These are phyloP conservation scores for Xerocomus spinulosus DNA, from an alignment of 768 basidiomycete species.

Conservation along the genomic window DNA sequence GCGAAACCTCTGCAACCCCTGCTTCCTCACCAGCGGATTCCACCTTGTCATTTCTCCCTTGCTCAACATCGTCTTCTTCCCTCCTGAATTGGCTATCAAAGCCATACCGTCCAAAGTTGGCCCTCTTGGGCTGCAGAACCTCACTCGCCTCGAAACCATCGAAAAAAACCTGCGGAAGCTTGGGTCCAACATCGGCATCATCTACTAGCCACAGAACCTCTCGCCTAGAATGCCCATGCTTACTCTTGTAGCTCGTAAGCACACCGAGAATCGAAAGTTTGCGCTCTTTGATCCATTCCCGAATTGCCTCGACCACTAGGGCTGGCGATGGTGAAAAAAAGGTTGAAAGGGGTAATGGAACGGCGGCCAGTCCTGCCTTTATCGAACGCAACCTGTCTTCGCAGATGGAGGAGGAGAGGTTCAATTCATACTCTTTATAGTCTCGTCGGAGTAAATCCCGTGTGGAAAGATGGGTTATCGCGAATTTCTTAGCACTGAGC, in stretches of 20 bases:
- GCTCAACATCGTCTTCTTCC: constrained; percentile 5
- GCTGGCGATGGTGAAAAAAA: constrained; percentile 32
- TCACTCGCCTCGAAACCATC: constrained; percentile 53
- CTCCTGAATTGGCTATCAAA: constrained; percentile 3
- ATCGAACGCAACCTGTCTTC: constrained; percentile 34
- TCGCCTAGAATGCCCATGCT: constrained; percentile 54
- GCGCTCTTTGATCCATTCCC: constrained; percentile 63
- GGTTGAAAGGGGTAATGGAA: constrained; percentile 61
- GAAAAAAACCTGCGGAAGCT: constrained; percentile 44
- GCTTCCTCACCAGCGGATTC: constrained; percentile 19
- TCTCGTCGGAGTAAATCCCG: constrained; percentile 87
- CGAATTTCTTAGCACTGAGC: constrained; percentile 49
- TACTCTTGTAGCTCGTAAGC: constrained; percentile 63
- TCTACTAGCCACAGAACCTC: constrained; percentile 67
- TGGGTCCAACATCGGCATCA: constrained; percentile 24
- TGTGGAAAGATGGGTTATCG: constrained; percentile 61
- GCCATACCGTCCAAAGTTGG: constrained; percentile 20
- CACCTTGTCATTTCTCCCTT: constrained; percentile 10
- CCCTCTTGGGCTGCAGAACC: constrained; percentile 49
- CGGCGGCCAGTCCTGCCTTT: constrained; percentile 74
- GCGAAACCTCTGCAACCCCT: constrained; percentile 8
- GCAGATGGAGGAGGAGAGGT: constrained; percentile 31
- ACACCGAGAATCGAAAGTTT: constrained; percentile 69
- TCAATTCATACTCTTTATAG: constrained; percentile 80
- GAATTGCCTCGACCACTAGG: constrained; percentile 18